These are phyloP conservation scores for Ilyonectria robusta DNA, from an alignment of 2,329 filamentous ascomycete genomes.

Conservation along the genomic window DNA sequence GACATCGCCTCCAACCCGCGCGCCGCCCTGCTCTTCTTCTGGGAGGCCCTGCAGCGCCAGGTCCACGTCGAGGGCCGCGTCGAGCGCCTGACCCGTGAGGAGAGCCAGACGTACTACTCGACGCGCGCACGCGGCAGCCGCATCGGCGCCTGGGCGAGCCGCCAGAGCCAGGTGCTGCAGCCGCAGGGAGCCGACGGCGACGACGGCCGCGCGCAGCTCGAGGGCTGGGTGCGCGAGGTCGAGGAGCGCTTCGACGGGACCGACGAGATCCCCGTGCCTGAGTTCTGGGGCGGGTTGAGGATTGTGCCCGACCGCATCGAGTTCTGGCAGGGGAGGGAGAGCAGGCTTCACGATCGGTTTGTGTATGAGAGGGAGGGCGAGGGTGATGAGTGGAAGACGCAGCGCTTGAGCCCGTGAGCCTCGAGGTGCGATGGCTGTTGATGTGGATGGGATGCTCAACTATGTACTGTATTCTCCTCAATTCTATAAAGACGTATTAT, in stretches of 20 bases:
- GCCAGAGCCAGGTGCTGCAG: conserved; percentile 84
- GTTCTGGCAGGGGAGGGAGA: conserved; percentile 96
- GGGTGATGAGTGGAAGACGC: conserved; percentile 72
- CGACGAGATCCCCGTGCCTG: conserved; percentile 89
- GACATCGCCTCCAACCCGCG: conserved; percentile 82
- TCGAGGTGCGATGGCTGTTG: not conserved
- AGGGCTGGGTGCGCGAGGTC: conserved; percentile 82
- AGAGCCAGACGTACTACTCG: conserved; percentile 80
- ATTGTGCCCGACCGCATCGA: conserved; percentile 89
- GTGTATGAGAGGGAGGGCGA: conserved; percentile 78
- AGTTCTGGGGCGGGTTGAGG: conserved; percentile 94
- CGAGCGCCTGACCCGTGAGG: conserved; percentile 75
- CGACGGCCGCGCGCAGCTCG: conserved; percentile 81
- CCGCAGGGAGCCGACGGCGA: conserved; percentile 66
- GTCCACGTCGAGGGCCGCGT: conserved; percentile 88
- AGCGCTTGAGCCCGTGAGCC: conserved; percentile 79
- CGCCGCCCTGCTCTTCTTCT: conserved; percentile 91
- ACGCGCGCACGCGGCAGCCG: conserved; percentile 83
- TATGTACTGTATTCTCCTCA: not conserved
- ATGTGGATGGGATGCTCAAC: not conserved
- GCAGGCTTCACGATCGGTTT: conserved; percentile 94
- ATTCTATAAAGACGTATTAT: not conserved
- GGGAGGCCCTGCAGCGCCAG: conserved; percentile 88
- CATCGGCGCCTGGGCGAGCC: conserved; percentile 93
- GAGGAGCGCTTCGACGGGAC: conserved; percentile 81